Evolutionary conservation across 805 yeast genomes (phyloP).

Genomic region (Debaryomyces tyrocola): DNA sequence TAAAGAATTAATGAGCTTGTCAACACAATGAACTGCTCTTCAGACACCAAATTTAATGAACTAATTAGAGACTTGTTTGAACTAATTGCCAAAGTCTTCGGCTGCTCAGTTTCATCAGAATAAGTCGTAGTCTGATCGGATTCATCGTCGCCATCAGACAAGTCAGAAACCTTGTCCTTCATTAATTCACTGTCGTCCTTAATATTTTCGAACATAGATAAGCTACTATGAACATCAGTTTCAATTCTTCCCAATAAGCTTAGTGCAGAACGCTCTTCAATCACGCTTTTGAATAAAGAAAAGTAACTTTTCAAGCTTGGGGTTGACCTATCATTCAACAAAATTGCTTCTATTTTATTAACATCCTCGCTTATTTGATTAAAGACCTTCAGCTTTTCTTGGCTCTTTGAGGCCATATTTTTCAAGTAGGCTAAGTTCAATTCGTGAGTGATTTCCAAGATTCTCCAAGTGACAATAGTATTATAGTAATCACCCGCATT

Average conservation of each 20-base stretch:
- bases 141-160: conserved; percentile 14
- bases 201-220: conserved; percentile 19
- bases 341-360: background rate
- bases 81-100: background rate
- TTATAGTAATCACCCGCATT: conserved; percentile 23
- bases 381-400: conserved; percentile 9
- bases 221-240: conserved; percentile 14
- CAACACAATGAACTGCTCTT: conserved; percentile 35
- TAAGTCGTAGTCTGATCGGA: background rate
- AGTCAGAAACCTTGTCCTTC: conserved; percentile 21
- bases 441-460: conserved; percentile 33
- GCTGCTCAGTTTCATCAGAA: conserved; percentile 8
- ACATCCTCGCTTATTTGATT: background rate
- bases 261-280: conserved; percentile 18
- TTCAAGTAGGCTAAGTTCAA: conserved; percentile 25
- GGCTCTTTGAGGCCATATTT: conserved; percentile 5
- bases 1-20: conserved; percentile 24
- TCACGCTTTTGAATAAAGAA: conserved; percentile 21
- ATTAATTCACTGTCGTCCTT: conserved; percentile 32
- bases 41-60: conserved; percentile 31
- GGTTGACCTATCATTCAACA: conserved; percentile 1
- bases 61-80: conserved; percentile 23
- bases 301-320: conserved; percentile 14
- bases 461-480: conserved; percentile 35
- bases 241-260: conserved; percentile 19